phyloP scores from a whole-genome alignment of 768 basidiomycete genomes.

The Ephemerocybe angulata region DNA sequence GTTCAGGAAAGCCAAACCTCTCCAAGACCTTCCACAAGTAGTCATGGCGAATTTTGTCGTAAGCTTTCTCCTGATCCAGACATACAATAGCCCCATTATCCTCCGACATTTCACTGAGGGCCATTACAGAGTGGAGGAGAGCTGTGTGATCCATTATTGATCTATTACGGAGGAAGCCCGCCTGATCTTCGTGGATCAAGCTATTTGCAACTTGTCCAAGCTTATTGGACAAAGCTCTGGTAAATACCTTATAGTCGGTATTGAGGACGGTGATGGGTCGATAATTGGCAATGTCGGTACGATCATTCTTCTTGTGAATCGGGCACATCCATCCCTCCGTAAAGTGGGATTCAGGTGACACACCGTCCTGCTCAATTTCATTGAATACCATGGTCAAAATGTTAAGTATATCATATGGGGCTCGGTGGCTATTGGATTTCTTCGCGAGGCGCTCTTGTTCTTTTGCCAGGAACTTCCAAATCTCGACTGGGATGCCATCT shows the following conservation, averaged over 20 bases:
- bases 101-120: constrained; percentile 18
- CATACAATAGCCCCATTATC: constrained; percentile 23
- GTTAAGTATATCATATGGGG: constrained; percentile 9
- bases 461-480: constrained; percentile 18
- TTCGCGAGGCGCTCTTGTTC: background rate
- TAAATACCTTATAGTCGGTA: constrained; percentile 31
- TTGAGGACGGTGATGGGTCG: constrained; percentile 32
- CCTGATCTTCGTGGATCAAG: constrained; percentile 30
- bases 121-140: constrained; percentile 22
- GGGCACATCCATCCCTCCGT: constrained; percentile 35
- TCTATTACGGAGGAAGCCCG: constrained; percentile 30
- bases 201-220: constrained; percentile 12
- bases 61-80: constrained; percentile 37
- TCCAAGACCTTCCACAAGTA: constrained; percentile 28
- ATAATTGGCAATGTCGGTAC: constrained; percentile 28
- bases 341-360: constrained; percentile 16
- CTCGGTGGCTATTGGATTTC: constrained; percentile 1
- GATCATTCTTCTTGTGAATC: constrained; percentile 39
- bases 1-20: constrained; percentile 17
- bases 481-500: constrained; percentile 23
- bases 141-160: constrained; percentile 29
- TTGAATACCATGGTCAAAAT: constrained; percentile 14
- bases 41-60: constrained; percentile 31
- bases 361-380: constrained; percentile 27
- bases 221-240: constrained; percentile 18